Conservation (phyloP, 257 asterid species). For the Osmanthus fragrans region DNA sequence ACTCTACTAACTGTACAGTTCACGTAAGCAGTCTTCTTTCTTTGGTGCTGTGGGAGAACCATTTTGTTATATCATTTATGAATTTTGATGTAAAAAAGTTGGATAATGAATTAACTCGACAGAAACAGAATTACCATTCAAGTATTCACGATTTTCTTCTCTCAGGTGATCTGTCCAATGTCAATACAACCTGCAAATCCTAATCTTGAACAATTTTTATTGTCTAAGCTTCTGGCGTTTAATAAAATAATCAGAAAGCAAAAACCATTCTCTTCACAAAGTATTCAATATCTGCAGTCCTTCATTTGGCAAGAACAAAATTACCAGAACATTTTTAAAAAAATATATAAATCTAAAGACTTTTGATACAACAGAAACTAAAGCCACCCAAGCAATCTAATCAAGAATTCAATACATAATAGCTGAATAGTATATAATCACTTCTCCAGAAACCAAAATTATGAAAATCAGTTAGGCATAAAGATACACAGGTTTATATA, state of each 20-base stretch:
- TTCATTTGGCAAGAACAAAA: neutral
- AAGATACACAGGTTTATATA: neutral
- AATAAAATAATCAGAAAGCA: neutral
- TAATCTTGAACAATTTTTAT: neutral
- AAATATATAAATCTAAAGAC: neutral
- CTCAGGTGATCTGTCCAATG: neutral
- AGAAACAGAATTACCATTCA: neutral
- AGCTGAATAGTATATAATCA: neutral
- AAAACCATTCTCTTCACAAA: neutral
- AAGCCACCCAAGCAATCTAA: neutral
- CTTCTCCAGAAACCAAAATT: neutral
- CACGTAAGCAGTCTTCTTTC: neutral
- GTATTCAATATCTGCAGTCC: neutral
- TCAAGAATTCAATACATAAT: neutral
- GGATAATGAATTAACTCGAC: neutral
- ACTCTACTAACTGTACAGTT: neutral
- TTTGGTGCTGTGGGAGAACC: neutral
- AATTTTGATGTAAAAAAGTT: neutral
- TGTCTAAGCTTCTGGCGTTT: neutral
- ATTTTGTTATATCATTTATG: neutral
- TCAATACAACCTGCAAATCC: neutral
- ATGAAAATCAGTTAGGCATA: neutral
- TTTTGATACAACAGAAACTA: neutral
- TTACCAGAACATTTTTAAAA: neutral
- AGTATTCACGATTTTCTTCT: neutral